Evolutionary conservation across 2,329 filamentous ascomycete species (phyloP), one percentile per base, ranked within the genome.

Genomic region (Colletotrichum spinosum): DNA sequence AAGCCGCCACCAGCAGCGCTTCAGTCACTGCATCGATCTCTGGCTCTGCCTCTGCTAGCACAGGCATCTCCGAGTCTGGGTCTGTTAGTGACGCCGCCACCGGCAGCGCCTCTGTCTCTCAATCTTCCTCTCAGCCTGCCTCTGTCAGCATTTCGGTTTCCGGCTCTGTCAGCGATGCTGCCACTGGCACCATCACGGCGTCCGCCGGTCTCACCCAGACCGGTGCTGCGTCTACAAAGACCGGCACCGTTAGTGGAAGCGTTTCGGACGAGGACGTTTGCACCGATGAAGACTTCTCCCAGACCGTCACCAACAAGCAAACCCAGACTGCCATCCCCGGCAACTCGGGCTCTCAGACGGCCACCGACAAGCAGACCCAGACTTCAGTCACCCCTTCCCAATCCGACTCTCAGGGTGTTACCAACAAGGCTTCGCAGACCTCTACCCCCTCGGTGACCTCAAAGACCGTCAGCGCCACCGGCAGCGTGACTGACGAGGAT

Each of bases 91-190:
- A 10, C 25, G 12, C 51, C 37, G 37, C 34, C 39, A 41, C 51
- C 72, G 68, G 48, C 35, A 55, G 56, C 17, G 42, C 25, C 49
- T 37, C 52, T 12, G 42, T 25, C 42, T 48, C 51, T 34, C n/a
- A 17, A 4, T 62, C 57, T 17, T 35, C 35, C 58, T 41, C 42
- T 34, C 53, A 42, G 35, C 53, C 56, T 37, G 54, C 50, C 35
- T 49, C 57, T 10, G 42, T 52, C 15, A 10, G 51, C 11, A 33
- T n/a, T 45, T 46, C 51, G 8, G 48, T 39, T 39, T 49, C 57
- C 39, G 51, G 51, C 39, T 55, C 45, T 11, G 49, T 55, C 35
- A 54, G 53, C 25, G 34, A 33, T n/a, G 37, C 50, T 9, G 51
- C 42, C n/a, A 48, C 50, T 11, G 60, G 33, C 49, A 34, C 50